Evolutionary conservation across 169 alveolate genomes (phyloP).

Genomic region (Plasmodium malariae): DNA sequence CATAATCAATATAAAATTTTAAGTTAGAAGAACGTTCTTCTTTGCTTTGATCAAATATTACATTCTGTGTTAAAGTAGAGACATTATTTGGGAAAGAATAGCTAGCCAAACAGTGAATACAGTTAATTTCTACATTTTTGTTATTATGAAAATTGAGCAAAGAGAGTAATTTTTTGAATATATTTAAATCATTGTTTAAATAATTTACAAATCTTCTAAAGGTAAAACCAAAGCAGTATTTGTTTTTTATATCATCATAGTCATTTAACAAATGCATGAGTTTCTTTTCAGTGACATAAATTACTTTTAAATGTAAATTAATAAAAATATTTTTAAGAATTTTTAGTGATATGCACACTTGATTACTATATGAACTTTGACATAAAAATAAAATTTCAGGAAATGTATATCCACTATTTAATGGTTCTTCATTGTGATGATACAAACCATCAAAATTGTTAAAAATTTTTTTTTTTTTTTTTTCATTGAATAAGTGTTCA

Average conservation of each 20-base stretch:
- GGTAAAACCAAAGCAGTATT: slow-evolving; percentile 52
- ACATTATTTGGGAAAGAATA: slow-evolving; percentile 53
- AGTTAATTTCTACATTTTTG: slow-evolving; percentile 37
- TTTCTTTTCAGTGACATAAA: not conserved
- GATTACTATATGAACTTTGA: slow-evolving; percentile 84
- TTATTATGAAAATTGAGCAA: slow-evolving; percentile 15
- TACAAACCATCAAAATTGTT: slow-evolving; percentile 79
- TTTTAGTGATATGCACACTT: slow-evolving; percentile 80
- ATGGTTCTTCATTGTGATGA: slow-evolving; percentile 84
- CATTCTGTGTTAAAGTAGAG: not conserved
- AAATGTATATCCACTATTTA: slow-evolving; percentile 85
- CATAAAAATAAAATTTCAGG: slow-evolving; percentile 82
- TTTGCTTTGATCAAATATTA: slow-evolving; percentile 17
- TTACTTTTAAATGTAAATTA: slow-evolving; percentile 23
- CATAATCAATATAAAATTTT: slow-evolving; percentile 26
- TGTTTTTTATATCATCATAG: slow-evolving; percentile 1
- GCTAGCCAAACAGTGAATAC: slow-evolving; percentile 69
- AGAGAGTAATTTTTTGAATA: slow-evolving; percentile 22
- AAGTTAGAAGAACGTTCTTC: not conserved
- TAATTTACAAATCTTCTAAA: slow-evolving; percentile 42
- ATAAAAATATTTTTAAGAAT: slow-evolving; percentile 36
- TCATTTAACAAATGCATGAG: not conserved
- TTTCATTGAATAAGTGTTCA: slow-evolving; percentile 25
- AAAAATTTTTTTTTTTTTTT: slow-evolving; percentile 38
- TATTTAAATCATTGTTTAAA: slow-evolving; percentile 55